Percentiles rank a stretch among this genome's conserved stretches.
phyloP scores from a whole-genome alignment of 768 basidiomycete species.

The Serendipita indica region DNA sequence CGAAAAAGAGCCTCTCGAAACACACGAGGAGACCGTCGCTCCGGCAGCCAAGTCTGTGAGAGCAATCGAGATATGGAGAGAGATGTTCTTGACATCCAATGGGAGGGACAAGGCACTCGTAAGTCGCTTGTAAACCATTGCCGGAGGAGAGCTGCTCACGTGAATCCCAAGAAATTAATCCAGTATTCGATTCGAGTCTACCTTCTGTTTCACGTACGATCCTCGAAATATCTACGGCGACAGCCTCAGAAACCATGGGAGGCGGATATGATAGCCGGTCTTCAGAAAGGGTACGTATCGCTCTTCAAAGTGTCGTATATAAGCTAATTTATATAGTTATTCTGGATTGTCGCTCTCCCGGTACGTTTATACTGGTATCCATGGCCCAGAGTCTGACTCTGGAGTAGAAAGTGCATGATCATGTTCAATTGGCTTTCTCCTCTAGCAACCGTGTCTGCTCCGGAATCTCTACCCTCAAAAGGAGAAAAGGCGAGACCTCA shows the following conservation, averaged over 20 bases:
- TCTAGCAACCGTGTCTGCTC: constrained; percentile 51
- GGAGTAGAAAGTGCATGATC: constrained; percentile 55
- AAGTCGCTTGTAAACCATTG: constrained; percentile 23
- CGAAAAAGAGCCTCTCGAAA: neutral
- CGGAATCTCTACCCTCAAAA: constrained; percentile 39
- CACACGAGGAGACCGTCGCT: neutral
- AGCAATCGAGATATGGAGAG: constrained; percentile 51
- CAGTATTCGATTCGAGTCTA: constrained; percentile 70
- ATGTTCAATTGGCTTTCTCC: constrained; percentile 78
- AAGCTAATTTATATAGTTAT: too few species aligned
- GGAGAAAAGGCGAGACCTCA: constrained; percentile 28
- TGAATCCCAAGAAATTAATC: constrained; percentile 52
- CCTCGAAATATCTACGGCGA: constrained; percentile 13
- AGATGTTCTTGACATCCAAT: constrained; percentile 59
- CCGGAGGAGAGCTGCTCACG: neutral
- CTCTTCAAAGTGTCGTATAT: too few species aligned
- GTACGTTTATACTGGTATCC: constrained; percentile 25
- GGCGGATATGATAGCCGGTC: constrained; percentile 38
- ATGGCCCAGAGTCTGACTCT: neutral
- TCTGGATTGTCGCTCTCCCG: constrained; percentile 62
- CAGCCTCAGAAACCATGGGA: constrained; percentile 41
- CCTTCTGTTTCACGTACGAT: constrained; percentile 42
- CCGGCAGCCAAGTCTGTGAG: neutral
- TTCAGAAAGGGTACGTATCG: constrained; percentile 46
- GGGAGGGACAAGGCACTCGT: constrained; percentile 81